These are phyloP conservation scores for Ottelia alismoides DNA, from an alignment of 106 monocot genomes.

Conservation along the genomic window DNA sequence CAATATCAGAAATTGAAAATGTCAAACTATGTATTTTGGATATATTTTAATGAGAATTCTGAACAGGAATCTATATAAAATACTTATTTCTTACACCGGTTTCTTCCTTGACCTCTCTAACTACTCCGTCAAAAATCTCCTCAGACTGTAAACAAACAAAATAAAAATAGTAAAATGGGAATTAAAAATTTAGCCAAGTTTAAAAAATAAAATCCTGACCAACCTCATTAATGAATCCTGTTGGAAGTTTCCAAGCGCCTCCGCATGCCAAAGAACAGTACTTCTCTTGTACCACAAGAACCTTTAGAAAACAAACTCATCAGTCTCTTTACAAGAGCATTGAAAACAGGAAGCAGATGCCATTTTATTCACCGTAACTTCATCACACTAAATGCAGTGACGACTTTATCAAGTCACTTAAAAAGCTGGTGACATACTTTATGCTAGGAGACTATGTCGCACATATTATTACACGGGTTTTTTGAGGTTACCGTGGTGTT, in stretches of 20 bases:
- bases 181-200: too few species aligned
- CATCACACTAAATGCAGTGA: too few species aligned
- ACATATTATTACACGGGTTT: too few species aligned
- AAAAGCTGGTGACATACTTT: too few species aligned
- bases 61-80: neutral
- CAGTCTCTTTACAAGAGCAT: too few species aligned
- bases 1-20: slow-evolving; percentile 3
- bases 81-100: slow-evolving; percentile 62
- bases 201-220: neutral
- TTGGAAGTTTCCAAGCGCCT: slow-evolving; percentile 76
- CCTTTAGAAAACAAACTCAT: slow-evolving; percentile 36
- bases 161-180: slow-evolving; percentile 1
- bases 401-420: too few species aligned
- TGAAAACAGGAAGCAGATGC: too few species aligned
- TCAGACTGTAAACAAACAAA: slow-evolving; percentile 36
- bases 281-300: slow-evolving; percentile 89
- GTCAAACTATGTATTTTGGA: neutral
- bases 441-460: too few species aligned
- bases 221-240: slow-evolving; percentile 85
- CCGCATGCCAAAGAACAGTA: slow-evolving; percentile 23
- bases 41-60: slow-evolving; percentile 33
- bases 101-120: slow-evolving; percentile 91
- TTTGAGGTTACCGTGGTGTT: too few species aligned
- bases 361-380: too few species aligned
- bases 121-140: slow-evolving; percentile 74